phyloP scores from a whole-genome alignment of 768 basidiomycete species.

The Dioszegia crocea region DNA sequence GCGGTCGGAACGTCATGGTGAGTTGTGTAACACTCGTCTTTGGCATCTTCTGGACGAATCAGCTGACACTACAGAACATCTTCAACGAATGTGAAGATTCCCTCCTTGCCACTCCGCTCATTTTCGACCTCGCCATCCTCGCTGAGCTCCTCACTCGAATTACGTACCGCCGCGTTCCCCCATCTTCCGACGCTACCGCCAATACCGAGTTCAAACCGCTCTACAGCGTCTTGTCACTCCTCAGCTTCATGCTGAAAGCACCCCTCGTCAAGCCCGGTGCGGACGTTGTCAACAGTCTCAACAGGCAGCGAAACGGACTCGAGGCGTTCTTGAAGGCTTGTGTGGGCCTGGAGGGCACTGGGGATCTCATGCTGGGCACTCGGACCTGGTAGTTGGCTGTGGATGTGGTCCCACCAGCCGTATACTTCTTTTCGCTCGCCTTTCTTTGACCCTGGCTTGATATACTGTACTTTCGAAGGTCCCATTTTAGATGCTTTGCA shows the following conservation, averaged over 20 bases:
- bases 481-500: slow-evolving; percentile 21
- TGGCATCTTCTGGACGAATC: not conserved
- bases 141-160: slow-evolving; percentile 91
- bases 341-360: slow-evolving; percentile 74
- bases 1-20: slow-evolving; percentile 82
- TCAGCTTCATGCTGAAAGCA: slow-evolving; percentile 97
- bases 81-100: slow-evolving; percentile 99
- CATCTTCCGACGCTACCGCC: slow-evolving; percentile 35
- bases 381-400: slow-evolving; percentile 66
- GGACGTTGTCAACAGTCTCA: slow-evolving; percentile 90
- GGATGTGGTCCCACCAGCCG: not conserved
- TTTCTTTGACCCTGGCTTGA: not conserved
- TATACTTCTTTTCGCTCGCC: slow-evolving; percentile 17
- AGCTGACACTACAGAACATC: slow-evolving; percentile 38
- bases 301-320: slow-evolving; percentile 89
- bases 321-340: slow-evolving; percentile 93
- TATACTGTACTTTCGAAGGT: slow-evolving; percentile 21
- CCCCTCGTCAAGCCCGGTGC: slow-evolving; percentile 87
- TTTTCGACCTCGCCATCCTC: slow-evolving; percentile 87
- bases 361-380: slow-evolving; percentile 79
- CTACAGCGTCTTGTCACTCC: slow-evolving; percentile 84
- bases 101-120: slow-evolving; percentile 89
- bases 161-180: slow-evolving; percentile 65
- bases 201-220: slow-evolving; percentile 69
- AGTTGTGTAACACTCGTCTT: not conserved